Evolutionary conservation across 495 filamentous ascomycete species (phyloP).

Genomic region (Xylaria acuta): DNA sequence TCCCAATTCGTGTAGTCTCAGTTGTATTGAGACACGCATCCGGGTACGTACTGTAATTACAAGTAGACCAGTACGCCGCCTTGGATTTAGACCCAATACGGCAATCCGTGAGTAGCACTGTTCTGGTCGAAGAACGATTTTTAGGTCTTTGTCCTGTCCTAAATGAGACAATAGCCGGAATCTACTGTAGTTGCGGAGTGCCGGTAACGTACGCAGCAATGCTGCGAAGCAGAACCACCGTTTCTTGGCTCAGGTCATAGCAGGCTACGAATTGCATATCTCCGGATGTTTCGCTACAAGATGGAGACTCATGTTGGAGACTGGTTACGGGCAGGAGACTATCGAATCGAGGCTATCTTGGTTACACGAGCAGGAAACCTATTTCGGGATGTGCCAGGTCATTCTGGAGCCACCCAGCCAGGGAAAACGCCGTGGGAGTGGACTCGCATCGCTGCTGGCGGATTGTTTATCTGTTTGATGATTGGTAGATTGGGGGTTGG

Average conservation of each 20-base stretch:
- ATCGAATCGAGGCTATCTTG: conserved; percentile 9
- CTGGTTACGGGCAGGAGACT: neutral
- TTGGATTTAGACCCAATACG: conserved; percentile 4
- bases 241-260: neutral
- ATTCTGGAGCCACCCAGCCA: conserved; percentile 15
- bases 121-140: neutral
- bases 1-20: neutral
- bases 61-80: neutral
- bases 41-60: neutral
- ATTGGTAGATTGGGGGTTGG: conserved; percentile 2
- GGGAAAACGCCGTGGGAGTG: neutral
- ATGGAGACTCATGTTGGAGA: neutral
- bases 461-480: neutral
- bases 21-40: conserved; percentile 1
- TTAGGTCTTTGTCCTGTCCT: neutral
- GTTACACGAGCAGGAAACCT: neutral
- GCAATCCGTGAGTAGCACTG: neutral
- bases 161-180: neutral
- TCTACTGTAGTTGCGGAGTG: neutral
- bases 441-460: conserved; percentile 4
- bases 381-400: conserved; percentile 20
- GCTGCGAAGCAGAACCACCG: neutral
- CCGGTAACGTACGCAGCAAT: neutral
- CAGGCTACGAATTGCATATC: neutral
- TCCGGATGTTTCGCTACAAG: neutral